Evolutionary conservation across 108 stramenopile genomes (phyloP), one percentile per base, ranked within the genome.

Genomic region (Stephanodiscus triporus): DNA sequence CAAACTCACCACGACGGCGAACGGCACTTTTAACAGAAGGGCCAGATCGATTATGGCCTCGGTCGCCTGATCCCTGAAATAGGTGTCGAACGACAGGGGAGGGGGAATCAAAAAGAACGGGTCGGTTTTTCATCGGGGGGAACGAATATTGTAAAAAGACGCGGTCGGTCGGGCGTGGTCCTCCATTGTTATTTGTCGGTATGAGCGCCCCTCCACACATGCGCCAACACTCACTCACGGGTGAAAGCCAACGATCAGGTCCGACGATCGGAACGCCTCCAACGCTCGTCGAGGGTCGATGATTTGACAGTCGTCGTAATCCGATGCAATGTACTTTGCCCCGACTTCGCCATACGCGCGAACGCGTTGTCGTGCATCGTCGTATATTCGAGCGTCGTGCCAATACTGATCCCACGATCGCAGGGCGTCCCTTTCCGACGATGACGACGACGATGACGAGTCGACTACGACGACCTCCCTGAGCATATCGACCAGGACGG

Each of bases 221-320:
- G 23, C 9, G 19, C 4, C 1, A 13, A 0, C 26, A 22, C 37
- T 42, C 38, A 70, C 69, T 64, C 92, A 88, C 14, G 95, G 91
- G 73, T 96, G 95, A 73, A 96, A 91, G 9, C 95, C 95, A n/a
- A 89, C 84, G 37, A 96, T 77, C 34, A 91, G 43, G 57, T 84
- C 47, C 67, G 68, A 37, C 34, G 61, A 63, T 57, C 16, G 58
- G 3, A 86, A 54, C 7, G 23, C 55, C 34, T 72, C 27, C 14
- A 78, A 27, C 17, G 84, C 78, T 17, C 47, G 48, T 9, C 43
- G 26, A 5, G 86, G 61, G 70, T 83, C 70, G 16, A 48, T 6
- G 32, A 87, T 85, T 55, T 78, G 77, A 47, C 6, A 37, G 29
- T 48, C 63, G 49, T 26, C 8, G n/a, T n/a, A n/a, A n/a, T n/a